phyloP scores from a whole-genome alignment of 768 basidiomycete species.

The Termitomyces sp. region DNA sequence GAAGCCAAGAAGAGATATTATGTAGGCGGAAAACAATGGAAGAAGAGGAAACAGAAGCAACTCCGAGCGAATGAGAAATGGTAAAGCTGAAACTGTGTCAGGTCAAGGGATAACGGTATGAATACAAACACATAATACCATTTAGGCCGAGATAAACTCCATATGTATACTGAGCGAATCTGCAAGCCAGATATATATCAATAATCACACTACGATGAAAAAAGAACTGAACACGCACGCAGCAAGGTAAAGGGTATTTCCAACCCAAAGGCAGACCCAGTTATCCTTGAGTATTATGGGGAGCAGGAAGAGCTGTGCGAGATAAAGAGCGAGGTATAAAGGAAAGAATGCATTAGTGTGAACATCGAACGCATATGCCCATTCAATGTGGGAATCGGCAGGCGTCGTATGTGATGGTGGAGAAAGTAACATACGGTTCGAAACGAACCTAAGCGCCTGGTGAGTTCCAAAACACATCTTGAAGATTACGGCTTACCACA shows the following conservation, averaged over 20 bases:
- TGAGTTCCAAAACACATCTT: not conserved
- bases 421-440: slow-evolving; percentile 66
- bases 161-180: slow-evolving; percentile 87
- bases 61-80: slow-evolving; percentile 88
- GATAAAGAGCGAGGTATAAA: slow-evolving; percentile 82
- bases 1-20: slow-evolving; percentile 84
- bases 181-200: slow-evolving; percentile 21
- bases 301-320: slow-evolving; percentile 82
- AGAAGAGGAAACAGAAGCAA: slow-evolving; percentile 87
- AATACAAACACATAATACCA: slow-evolving; percentile 32
- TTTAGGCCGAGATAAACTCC: slow-evolving; percentile 85
- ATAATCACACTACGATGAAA: not conserved
- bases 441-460: slow-evolving; percentile 46
- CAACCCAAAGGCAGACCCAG: slow-evolving; percentile 93
- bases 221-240: slow-evolving; percentile 41
- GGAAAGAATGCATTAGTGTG: slow-evolving; percentile 98
- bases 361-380: slow-evolving; percentile 95
- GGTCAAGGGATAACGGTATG: slow-evolving; percentile 6
- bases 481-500: slow-evolving; percentile 50
- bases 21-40: slow-evolving; percentile 80
- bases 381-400: slow-evolving; percentile 74
- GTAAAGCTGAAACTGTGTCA: slow-evolving; percentile 55
- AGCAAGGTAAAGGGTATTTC: slow-evolving; percentile 87
- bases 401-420: slow-evolving; percentile 69
- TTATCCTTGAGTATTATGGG: slow-evolving; percentile 78